Base-by-base conservation (phyloP, 2,329 filamentous ascomycete species). In the Aspergillus carbonarius region DNA sequence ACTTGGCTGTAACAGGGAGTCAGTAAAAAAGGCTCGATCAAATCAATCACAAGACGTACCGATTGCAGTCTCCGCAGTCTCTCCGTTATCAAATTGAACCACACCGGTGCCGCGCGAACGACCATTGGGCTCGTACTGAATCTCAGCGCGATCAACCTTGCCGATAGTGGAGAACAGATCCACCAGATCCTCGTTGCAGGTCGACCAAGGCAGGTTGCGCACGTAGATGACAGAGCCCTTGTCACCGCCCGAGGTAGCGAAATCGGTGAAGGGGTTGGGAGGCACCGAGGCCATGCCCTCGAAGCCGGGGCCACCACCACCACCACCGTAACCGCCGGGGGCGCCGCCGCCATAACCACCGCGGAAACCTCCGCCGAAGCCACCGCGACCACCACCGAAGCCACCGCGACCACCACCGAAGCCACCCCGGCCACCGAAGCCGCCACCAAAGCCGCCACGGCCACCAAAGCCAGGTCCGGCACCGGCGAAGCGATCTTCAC, bases 131-230 rank as follows among this genome's bases (percentile, higher is more conserved):
- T 99, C 95, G 72, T 99, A 98, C 78, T 99, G 95, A 58, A 99
- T 98, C 79, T 99, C 95, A n/a, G 95, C 95, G 70, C 95, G 92
- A 70, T 97, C 92, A 60, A 99, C 95, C 76, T 96, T 96, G 64
- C 95, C 95, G 71, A 99, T 99, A 10, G 95, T 99, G 17, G 90
- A 93, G 81, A 99, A 99, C 18, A 99, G 84, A 74, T 99, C 95
- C 58, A 98, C 87, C 25, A 99, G 82, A 76, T 99, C 95, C 63
- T 99, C 95, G 72, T 99, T 98, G 81, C 93, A 97, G 15, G 95
- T 99, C 27, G 95, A 98, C 95, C 95, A 99, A 12, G 95, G 95
- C 63, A 99, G 86, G 74, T 99, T 99, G 80, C 93, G 93, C 65
- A 98, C 95, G 72, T 96, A 97, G 75, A 99, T 99, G 54, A 83